Evolutionary conservation across 306 rosid species (phyloP).

Genomic region (Canavalia ensiformis): DNA sequence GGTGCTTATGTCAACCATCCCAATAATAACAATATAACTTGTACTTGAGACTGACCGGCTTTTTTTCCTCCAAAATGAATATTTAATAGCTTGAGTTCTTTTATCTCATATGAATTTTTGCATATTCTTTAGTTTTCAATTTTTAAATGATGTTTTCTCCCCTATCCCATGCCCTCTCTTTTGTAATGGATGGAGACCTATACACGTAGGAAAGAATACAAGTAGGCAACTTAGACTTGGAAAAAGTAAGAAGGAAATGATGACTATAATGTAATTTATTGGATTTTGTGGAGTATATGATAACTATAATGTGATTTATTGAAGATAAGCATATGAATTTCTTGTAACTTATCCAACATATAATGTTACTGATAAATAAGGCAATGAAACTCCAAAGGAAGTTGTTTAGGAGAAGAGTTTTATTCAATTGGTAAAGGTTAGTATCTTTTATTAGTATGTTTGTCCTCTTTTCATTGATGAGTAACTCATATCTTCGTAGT

Average conservation of each 20-base stretch:
- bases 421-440: conserved; percentile 91
- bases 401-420: conserved; percentile 96
- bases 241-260: conserved; percentile 70
- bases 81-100: conserved; percentile 26
- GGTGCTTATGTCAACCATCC: not conserved
- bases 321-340: conserved; percentile 88
- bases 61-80: not conserved
- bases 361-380: conserved; percentile 76
- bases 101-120: not conserved
- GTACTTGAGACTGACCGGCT: conserved; percentile 11
- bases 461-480: conserved; percentile 17
- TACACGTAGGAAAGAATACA: conserved; percentile 91
- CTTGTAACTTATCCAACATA: conserved; percentile 87
- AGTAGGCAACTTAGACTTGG: conserved; percentile 96
- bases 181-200: conserved; percentile 84
- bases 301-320: conserved; percentile 54
- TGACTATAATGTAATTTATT: not conserved
- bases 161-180: not conserved
- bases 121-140: conserved; percentile 37
- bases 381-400: conserved; percentile 76
- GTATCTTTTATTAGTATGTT: conserved; percentile 38
- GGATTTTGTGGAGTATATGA: conserved; percentile 41
- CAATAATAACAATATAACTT: conserved; percentile 22
- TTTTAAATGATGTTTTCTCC: not conserved
- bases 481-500: conserved; percentile 9